Conservation (phyloP, 176 grass and related monocot genomes). For the Poa pratensis region DNA sequence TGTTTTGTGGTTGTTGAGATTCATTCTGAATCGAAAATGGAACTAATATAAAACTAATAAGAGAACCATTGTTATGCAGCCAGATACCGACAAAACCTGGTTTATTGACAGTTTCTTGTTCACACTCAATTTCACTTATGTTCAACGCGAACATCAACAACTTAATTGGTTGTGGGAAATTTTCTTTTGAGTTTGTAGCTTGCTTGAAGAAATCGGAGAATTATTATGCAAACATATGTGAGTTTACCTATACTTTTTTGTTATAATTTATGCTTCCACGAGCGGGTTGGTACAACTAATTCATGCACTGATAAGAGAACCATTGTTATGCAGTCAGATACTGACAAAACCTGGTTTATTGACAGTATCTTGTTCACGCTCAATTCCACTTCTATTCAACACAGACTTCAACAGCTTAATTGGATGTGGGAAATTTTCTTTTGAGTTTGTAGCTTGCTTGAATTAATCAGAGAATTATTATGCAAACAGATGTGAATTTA, state of each 20-base stretch:
- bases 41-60: background rate
- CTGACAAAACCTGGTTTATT: constrained; percentile 7
- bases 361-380: background rate
- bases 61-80: background rate
- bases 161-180: background rate
- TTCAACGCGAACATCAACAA: background rate
- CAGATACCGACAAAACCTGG: constrained; percentile 8
- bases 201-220: constrained; percentile 32
- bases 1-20: constrained; percentile 12
- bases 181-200: constrained; percentile 7
- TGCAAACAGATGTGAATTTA: background rate
- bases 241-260: background rate
- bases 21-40: too few species aligned
- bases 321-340: background rate
- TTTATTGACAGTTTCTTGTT: background rate
- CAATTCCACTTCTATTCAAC: background rate
- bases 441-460: constrained; percentile 15
- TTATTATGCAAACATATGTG: background rate
- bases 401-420: background rate
- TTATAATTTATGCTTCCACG: background rate
- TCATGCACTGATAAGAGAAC: background rate
- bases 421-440: background rate
- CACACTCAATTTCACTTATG: background rate
- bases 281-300: constrained; percentile 42
- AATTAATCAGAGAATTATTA: constrained; percentile 17